These are phyloP conservation scores for Ascocoryne sarcoides DNA, from an alignment of 2,329 filamentous ascomycete genomes.

Conservation along the genomic window DNA sequence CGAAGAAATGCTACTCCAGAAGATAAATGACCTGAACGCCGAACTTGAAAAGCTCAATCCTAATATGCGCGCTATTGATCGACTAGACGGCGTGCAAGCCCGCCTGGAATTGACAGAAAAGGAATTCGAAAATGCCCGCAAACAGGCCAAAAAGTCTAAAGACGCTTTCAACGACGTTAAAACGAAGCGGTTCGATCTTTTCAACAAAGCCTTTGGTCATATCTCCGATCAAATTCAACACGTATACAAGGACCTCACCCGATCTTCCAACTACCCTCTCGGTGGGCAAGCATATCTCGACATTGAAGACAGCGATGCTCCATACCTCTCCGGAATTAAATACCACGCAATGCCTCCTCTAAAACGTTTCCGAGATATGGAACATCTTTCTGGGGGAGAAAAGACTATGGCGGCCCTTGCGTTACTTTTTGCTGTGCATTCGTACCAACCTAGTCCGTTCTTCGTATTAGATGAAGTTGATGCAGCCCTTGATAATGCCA, in stretches of 20 bases:
- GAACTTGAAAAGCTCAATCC: slow-evolving; percentile 93
- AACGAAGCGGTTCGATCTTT: slow-evolving; percentile 75
- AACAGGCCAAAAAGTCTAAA: slow-evolving; percentile 62
- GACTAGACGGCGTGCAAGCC: slow-evolving; percentile 75
- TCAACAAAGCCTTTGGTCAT: slow-evolving; percentile 90
- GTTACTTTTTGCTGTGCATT: slow-evolving; percentile 94
- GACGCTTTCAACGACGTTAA: slow-evolving; percentile 80
- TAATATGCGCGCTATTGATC: slow-evolving; percentile 92
- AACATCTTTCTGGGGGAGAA: slow-evolving; percentile 91
- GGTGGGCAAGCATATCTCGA: slow-evolving; percentile 85
- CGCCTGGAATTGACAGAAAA: slow-evolving; percentile 77
- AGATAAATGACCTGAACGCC: slow-evolving; percentile 61
- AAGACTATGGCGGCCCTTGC: slow-evolving; percentile 98
- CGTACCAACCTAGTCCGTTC: slow-evolving; percentile 90
- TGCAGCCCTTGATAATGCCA: slow-evolving; percentile 94
- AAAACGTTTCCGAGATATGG: slow-evolving; percentile 98
- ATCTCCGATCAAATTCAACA: slow-evolving; percentile 90
- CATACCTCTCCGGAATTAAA: slow-evolving; percentile 91
- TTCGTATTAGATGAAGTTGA: slow-evolving; percentile 98
- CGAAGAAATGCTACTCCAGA: slow-evolving; percentile 70
- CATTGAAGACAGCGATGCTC: slow-evolving; percentile 87
- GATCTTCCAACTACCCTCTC: slow-evolving; percentile 83
- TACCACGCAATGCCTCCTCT: slow-evolving; percentile 98
- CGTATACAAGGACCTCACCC: slow-evolving; percentile 92
- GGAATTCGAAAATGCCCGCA: slow-evolving; percentile 80